Evolutionary conservation across 2,329 filamentous ascomycete species (phyloP), one percentile per base, ranked within the genome.

Genomic region (Dactylellina leptospora): DNA sequence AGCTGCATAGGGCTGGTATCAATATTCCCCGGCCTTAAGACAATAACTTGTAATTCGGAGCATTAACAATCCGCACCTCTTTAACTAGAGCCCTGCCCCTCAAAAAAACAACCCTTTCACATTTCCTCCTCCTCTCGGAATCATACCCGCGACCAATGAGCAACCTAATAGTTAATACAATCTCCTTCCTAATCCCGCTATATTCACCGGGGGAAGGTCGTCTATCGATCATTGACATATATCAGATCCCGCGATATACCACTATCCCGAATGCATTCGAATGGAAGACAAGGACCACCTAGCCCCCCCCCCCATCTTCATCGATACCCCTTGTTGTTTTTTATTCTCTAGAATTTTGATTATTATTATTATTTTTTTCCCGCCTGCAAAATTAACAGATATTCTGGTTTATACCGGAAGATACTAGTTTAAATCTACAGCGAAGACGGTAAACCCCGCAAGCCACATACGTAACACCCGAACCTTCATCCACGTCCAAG

Each of bases 1-100:
- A 55, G 44, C 66, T 59, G 44, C 58, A 71, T 71, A 71, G 51
- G 66, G 66, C 66, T 71, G 66, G 58, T 71, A 44, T 42, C 20
- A 53, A 38, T 38, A 22, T 22, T 18, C 23, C 11, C 18, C 28
- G 11, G 23, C 50, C 30, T 45, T 42, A 42, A 23, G 13, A 9
- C n/a, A n/a, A n/a, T n/a, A n/a, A n/a, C n/a, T 22, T 23, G 33
- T 23, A 38, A 9, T 53, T 36, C 18, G 48, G 28, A 36, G 28
- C 8, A 53, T 53, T 54, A 63, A 54, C 10, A 63, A 9, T 13
- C 48, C 40, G 48, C 47, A 11, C 47, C 16, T 16, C 22, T 40
- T n/a, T 2, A 18, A 40, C 13, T 40, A 16, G 33, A 20, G 11
- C n/a, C 18, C 28, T 13, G 48, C 27, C 28, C 20, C 36, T 23